Percentiles rank a stretch among this genome's conserved stretches.
These are phyloP conservation scores for Hyaloscypha variabilis DNA, from an alignment of 495 filamentous ascomycete genomes.

Conservation along the genomic window DNA sequence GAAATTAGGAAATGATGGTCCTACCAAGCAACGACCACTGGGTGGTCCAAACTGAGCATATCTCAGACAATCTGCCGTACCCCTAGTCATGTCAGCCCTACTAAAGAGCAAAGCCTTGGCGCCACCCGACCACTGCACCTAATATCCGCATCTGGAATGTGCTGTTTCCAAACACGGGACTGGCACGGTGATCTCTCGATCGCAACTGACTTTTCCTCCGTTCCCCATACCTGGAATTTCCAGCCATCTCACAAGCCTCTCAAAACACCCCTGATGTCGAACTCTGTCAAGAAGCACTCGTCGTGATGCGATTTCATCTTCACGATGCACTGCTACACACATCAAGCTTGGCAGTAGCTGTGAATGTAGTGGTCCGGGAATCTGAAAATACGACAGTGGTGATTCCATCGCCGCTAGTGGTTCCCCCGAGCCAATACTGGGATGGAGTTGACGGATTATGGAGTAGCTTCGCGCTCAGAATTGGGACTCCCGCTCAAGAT, in stretches of 20 bases:
- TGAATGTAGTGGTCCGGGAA: neutral
- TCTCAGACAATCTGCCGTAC: too few species aligned
- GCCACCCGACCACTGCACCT: neutral
- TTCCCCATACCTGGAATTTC: neutral
- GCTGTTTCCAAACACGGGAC: neutral
- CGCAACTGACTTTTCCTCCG: neutral
- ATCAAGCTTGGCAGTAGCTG: neutral
- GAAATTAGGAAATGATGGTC: neutral
- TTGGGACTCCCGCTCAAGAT: slow-evolving; percentile 42
- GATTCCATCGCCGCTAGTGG: slow-evolving; percentile 16
- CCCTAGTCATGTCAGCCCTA: neutral
- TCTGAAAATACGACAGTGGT: neutral
- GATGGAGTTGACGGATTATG: slow-evolving; percentile 44
- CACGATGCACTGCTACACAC: neutral
- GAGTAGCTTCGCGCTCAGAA: slow-evolving; percentile 38
- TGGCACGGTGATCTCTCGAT: neutral
- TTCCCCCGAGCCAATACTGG: slow-evolving; percentile 39
- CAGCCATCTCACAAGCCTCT: neutral
- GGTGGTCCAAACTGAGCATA: too few species aligned
- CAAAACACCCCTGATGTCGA: neutral
- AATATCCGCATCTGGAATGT: neutral
- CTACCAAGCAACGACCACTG: neutral
- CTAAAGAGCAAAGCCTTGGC: too few species aligned
- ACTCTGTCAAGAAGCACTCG: neutral
- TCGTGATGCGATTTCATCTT: neutral